Evolutionary conservation across 2,329 filamentous ascomycete species (phyloP).

Genomic region (Fusarium stilboides): DNA sequence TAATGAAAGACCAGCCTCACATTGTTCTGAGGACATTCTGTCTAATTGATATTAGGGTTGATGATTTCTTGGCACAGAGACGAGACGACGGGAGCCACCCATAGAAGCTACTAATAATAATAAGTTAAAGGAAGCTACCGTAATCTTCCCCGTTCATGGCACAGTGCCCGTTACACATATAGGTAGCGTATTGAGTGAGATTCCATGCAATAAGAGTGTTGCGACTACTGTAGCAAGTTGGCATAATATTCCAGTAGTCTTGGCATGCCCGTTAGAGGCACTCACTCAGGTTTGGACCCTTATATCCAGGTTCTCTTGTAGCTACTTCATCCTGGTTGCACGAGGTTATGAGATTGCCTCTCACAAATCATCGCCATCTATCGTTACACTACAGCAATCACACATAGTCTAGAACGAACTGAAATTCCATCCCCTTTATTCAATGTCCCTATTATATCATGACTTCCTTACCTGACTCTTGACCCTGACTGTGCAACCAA

Average conservation of each 20-base stretch:
- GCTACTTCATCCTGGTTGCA: conserved; percentile 1
- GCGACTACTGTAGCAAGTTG: conserved; percentile 7
- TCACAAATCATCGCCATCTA: not conserved
- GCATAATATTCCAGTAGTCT: not conserved
- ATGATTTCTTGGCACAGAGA: conserved; percentile 15
- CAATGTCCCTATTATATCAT: conserved; percentile 14
- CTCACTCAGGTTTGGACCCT: conserved; percentile 5
- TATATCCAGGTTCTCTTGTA: not conserved
- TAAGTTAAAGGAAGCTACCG: conserved; percentile 25
- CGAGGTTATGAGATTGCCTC: conserved; percentile 7
- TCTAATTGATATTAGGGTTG: conserved; percentile 14
- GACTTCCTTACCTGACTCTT: conserved; percentile 2
- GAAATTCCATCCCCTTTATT: conserved; percentile 6
- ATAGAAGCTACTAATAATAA: conserved; percentile 14
- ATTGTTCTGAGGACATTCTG: conserved; percentile 12
- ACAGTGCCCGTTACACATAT: conserved; percentile 40
- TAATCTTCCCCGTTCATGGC: conserved; percentile 34
- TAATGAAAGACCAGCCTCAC: conserved; percentile 24
- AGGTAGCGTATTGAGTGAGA: conserved; percentile 13
- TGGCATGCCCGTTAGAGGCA: not conserved
- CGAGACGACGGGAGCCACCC: conserved; percentile 19
- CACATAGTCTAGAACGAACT: not conserved
- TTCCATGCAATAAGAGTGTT: conserved; percentile 25
- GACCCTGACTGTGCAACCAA: conserved; percentile 23
- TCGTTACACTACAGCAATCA: not conserved